Base-by-base conservation (phyloP, 2,329 filamentous ascomycete genomes). In the Stemphylium lycopersici region DNA sequence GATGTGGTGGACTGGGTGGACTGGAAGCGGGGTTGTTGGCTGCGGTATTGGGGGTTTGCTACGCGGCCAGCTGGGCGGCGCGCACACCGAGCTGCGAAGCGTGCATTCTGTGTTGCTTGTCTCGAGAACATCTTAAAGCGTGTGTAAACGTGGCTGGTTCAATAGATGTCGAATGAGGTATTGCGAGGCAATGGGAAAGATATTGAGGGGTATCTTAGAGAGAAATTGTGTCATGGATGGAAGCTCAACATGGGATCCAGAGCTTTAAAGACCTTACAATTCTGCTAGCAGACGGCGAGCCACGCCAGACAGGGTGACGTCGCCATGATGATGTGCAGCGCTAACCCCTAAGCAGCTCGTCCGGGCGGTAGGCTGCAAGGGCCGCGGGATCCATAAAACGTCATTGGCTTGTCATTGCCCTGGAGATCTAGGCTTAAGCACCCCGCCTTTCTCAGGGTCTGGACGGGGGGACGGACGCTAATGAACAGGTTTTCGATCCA, bases 71-170 rank as follows among this genome's bases (percentile, higher is more conserved):
- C 58, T 46, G 70, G 70, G 18, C 65, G 66, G 41, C 66, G 66
- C n/a, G 68, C 62, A 45, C 60, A 63, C 32, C 70, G 68, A 58
- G 68, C 67, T 48, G 65, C 64, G 42, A 61, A 63, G 52, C 66
- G 62, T 13, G 70, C 68, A 55, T 70, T 70, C 26, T 71, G 67
- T 33, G 67, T 63, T 47, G 67, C 60, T 58, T 71, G 68, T 70
- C 68, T 72, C 37, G 69, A 69, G 43, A 73, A 56, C 71, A 74
- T 74, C 4, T 38, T 48, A 44, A 15, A 43, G 37, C 29, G 26
- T 41, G 15, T 39, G 33, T 45, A 31, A 45, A 37, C 41, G 39
- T 32, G 55, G 56, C 62, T 58, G 55, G 5, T 33, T 20, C 6
- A 32, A 18, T 20, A 5, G 43, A 49, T 26, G 12, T 34, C 31